These are phyloP conservation scores for Rhodocollybia butyracea DNA, from an alignment of 768 basidiomycete genomes.

Conservation along the genomic window DNA sequence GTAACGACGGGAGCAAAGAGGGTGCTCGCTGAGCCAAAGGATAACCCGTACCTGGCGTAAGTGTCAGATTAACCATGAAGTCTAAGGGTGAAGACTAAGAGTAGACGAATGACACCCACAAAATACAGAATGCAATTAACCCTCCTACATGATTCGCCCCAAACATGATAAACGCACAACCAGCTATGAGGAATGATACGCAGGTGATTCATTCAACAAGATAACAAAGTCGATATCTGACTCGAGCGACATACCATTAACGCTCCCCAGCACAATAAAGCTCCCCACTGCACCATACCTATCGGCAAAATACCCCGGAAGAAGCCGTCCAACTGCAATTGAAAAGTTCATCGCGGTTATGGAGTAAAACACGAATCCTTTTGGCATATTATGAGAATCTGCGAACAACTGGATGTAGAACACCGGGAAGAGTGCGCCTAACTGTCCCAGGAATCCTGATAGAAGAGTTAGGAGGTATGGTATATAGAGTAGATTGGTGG, in stretches of 20 bases:
- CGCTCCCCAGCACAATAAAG: neutral
- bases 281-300: constrained; percentile 3
- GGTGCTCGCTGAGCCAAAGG: neutral
- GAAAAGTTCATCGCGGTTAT: constrained; percentile 3
- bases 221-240: neutral
- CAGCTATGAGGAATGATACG: neutral
- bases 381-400: neutral
- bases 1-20: constrained; percentile 3
- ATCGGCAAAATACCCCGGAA: constrained; percentile 5
- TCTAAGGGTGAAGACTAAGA: too few relatives aligned
- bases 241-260: neutral
- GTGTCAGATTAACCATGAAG: too few relatives aligned
- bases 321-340: neutral
- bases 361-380: constrained; percentile 4
- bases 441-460: constrained; percentile 1
- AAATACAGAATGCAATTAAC: constrained; percentile 1
- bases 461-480: neutral
- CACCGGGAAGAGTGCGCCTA: constrained; percentile 1
- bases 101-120: neutral
- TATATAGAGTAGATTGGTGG: neutral
- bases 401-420: constrained; percentile 6
- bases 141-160: neutral
- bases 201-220: neutral
- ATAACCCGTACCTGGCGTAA: neutral
- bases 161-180: constrained; percentile 1